Percentiles rank a stretch among this genome's conserved stretches.
Conservation (phyloP, 2,329 filamentous ascomycete species). For the Penicillium sp. region DNA sequence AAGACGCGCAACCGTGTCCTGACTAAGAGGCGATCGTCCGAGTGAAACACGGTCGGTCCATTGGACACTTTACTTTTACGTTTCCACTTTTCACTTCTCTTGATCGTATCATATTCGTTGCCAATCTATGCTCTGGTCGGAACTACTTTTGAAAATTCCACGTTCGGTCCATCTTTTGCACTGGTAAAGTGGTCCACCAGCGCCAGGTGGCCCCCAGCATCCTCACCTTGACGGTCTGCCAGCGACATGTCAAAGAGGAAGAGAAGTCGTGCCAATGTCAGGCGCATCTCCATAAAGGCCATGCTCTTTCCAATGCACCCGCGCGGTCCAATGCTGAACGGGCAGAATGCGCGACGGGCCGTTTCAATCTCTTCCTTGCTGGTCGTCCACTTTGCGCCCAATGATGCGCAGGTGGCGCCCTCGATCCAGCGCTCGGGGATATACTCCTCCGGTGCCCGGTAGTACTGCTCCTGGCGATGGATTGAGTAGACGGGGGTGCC, state of each 20-base stretch:
- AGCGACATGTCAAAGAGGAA: constrained; percentile 42
- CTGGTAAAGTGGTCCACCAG: constrained; percentile 41
- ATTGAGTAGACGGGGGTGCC: constrained; percentile 67
- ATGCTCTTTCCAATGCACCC: constrained; percentile 46
- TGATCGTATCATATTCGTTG: not conserved
- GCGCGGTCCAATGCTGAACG: constrained; percentile 48
- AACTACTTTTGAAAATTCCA: constrained; percentile 24
- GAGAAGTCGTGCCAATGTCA: constrained; percentile 39
- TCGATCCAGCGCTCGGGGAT: constrained; percentile 65
- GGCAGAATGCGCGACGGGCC: constrained; percentile 69
- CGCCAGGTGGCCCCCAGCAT: constrained; percentile 34
- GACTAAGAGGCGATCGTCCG: constrained; percentile 1
- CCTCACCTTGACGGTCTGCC: constrained; percentile 35
- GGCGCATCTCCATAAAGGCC: constrained; percentile 44
- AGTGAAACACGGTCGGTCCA: not conserved
- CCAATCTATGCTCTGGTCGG: not conserved
- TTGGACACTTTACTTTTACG: not conserved
- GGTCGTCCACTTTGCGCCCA: constrained; percentile 36
- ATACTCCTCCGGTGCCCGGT: constrained; percentile 58
- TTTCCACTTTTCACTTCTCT: not conserved
- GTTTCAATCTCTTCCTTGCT: constrained; percentile 50
- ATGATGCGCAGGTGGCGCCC: constrained; percentile 44
- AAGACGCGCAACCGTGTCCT: constrained; percentile 27
- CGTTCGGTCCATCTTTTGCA: constrained; percentile 39
- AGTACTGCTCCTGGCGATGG: constrained; percentile 65